A percentile compares a stretch with the other conserved stretches of the same genome.
Evolutionary conservation across 176 grass and related monocot species (phyloP).

Genomic region (Musa itinerans): DNA sequence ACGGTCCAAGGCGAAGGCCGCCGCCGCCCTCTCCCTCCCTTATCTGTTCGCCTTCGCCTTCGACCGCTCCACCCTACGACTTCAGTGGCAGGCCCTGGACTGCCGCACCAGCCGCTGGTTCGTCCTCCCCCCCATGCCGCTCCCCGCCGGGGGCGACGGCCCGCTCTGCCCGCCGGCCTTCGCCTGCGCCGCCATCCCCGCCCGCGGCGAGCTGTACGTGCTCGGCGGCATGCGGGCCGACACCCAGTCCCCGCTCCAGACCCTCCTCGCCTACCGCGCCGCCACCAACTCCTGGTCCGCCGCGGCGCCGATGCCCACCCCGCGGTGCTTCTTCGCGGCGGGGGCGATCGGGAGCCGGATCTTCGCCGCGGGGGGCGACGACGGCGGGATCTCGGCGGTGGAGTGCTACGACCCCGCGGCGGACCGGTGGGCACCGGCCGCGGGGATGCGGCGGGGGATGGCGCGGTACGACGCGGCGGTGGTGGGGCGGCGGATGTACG

Average conservation of each 20-base stretch:
- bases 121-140: constrained; percentile 59
- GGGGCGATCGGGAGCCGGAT: constrained; percentile 21
- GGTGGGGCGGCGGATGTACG: constrained; percentile 55
- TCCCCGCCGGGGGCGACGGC: constrained; percentile 5
- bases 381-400: constrained; percentile 17
- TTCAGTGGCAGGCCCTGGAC: constrained; percentile 93
- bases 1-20: neutral
- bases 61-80: constrained; percentile 52
- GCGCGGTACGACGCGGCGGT: constrained; percentile 80
- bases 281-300: constrained; percentile 23
- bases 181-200: constrained; percentile 43
- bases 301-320: constrained; percentile 17
- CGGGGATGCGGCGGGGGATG: constrained; percentile 38
- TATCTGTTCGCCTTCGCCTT: constrained; percentile 86
- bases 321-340: constrained; percentile 23
- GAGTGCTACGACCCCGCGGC: constrained; percentile 27
- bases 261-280: constrained; percentile 22
- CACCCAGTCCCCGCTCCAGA: constrained; percentile 13
- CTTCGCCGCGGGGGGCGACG: constrained; percentile 18
- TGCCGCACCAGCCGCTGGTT: constrained; percentile 58
- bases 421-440: constrained; percentile 25
- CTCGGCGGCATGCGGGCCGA: constrained; percentile 35
- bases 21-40: constrained; percentile 34
- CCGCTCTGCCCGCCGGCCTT: constrained; percentile 41
- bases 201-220: constrained; percentile 83